Evolutionary conservation across 495 filamentous ascomycete species (phyloP).

Genomic region (Podospora anserina): DNA sequence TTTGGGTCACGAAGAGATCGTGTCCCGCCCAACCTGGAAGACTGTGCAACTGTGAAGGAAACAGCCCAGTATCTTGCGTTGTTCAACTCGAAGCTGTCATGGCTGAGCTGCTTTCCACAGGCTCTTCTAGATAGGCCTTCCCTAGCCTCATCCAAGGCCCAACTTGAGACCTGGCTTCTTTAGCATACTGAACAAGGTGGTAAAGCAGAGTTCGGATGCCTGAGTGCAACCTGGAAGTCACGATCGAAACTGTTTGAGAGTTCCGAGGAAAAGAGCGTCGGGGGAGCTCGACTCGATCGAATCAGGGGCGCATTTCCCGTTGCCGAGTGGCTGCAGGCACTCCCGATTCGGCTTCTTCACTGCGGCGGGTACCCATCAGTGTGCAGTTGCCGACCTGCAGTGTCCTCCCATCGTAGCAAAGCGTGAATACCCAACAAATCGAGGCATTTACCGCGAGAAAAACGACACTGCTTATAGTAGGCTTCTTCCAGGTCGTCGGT

Average conservation of each 20-base stretch:
- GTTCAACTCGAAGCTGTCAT: too few species aligned
- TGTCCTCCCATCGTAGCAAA: background rate
- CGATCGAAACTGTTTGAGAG: too few species aligned
- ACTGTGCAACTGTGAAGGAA: too few species aligned
- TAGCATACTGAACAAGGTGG: too few species aligned
- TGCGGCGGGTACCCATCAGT: slow-evolving; percentile 9
- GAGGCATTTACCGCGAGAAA: background rate
- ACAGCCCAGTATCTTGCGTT: too few species aligned
- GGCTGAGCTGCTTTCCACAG: too few species aligned
- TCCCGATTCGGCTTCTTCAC: slow-evolving; percentile 27
- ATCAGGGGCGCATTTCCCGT: slow-evolving; percentile 14
- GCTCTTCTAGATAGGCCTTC: too few species aligned
- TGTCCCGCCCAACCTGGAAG: background rate
- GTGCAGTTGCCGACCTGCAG: slow-evolving; percentile 13
- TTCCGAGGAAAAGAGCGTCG: too few species aligned
- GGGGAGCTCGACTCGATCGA: background rate
- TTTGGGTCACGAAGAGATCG: background rate
- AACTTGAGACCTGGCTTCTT: too few species aligned
- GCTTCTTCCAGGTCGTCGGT: background rate
- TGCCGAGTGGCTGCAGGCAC: slow-evolving; percentile 28
- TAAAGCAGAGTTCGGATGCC: too few species aligned
- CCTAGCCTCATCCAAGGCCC: too few species aligned
- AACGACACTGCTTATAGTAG: background rate
- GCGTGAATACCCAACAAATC: slow-evolving; percentile 2
- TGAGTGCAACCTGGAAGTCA: too few species aligned